Evolutionary conservation across 371 early-diverging fungal species (phyloP).

Genomic region (Mucor velutinosus): DNA sequence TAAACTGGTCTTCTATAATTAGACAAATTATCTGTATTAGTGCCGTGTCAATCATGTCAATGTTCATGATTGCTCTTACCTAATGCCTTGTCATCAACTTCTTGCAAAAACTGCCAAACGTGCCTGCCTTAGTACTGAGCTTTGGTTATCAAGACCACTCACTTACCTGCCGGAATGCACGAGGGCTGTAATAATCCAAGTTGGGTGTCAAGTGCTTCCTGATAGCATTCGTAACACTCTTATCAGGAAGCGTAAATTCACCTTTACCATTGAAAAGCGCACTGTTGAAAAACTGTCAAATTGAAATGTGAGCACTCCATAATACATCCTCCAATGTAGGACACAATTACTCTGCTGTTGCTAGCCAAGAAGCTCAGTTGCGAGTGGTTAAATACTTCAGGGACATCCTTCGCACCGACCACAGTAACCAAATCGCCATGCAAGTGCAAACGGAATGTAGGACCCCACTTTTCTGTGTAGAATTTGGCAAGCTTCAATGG

Average conservation of each 20-base stretch:
- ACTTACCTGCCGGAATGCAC: slow-evolving; percentile 24
- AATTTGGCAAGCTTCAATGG: slow-evolving; percentile 27
- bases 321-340: not conserved
- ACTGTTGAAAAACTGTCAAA: not conserved
- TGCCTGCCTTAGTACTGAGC: not conserved
- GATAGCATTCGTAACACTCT: not conserved
- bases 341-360: slow-evolving; percentile 17
- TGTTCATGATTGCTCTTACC: not conserved
- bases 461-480: slow-evolving; percentile 26
- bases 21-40: not conserved
- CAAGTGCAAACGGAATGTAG: slow-evolving; percentile 29
- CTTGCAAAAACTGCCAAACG: slow-evolving; percentile 6
- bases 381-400: slow-evolving; percentile 28
- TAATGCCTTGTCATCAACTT: not conserved
- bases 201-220: slow-evolving; percentile 34
- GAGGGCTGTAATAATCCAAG: slow-evolving; percentile 22
- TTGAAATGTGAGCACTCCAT: not conserved
- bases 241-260: slow-evolving; percentile 4
- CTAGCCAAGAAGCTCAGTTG: slow-evolving; percentile 25
- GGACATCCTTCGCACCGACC: slow-evolving; percentile 26
- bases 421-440: slow-evolving; percentile 28
- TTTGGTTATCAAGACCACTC: not conserved
- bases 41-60: not conserved
- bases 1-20: not conserved
- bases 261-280: not conserved